phyloP scores from a whole-genome alignment of 257 asterid genomes.

The Jacaranda copaia region DNA sequence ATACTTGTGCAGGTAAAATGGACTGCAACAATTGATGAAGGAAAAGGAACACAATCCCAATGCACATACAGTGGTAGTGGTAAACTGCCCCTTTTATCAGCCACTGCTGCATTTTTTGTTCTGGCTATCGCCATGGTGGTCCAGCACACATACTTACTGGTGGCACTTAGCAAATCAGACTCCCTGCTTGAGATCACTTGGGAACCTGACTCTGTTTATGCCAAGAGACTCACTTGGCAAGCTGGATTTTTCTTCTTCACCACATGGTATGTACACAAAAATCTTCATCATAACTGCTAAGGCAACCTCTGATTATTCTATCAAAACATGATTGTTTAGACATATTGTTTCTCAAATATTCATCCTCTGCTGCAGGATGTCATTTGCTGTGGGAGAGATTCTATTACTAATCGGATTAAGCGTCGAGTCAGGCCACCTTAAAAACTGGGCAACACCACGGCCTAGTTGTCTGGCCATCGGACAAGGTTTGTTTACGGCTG shows the following conservation, averaged over 20 bases:
- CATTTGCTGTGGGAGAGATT: slow-evolving; percentile 85
- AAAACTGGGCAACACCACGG: slow-evolving; percentile 64
- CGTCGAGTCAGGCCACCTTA: slow-evolving; percentile 89
- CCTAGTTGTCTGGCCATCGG: slow-evolving; percentile 58
- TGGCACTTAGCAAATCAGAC: slow-evolving; percentile 63
- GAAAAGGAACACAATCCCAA: slow-evolving; percentile 38
- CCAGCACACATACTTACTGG: slow-evolving; percentile 68
- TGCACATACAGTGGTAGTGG: slow-evolving; percentile 75
- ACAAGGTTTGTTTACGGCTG: slow-evolving; percentile 77
- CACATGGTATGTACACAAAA: slow-evolving; percentile 59
- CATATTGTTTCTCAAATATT: no score
- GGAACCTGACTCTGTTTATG: slow-evolving; percentile 61
- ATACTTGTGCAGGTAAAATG: slow-evolving; percentile 51
- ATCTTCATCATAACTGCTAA: no score
- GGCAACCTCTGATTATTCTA: neutral
- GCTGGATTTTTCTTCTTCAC: slow-evolving; percentile 82
- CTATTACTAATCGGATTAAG: slow-evolving; percentile 75
- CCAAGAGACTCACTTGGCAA: slow-evolving; percentile 65
- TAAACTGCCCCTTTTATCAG: slow-evolving; percentile 64
- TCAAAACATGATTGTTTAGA: no score
- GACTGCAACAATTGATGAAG: slow-evolving; percentile 40
- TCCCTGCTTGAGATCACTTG: slow-evolving; percentile 50
- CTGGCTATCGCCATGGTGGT: slow-evolving; percentile 78
- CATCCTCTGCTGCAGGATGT: slow-evolving; percentile 52
- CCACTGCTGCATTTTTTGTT: slow-evolving; percentile 68